These are phyloP conservation scores for Penicillium egyptiacum DNA, from an alignment of 495 filamentous ascomycete species.

Conservation along the genomic window DNA sequence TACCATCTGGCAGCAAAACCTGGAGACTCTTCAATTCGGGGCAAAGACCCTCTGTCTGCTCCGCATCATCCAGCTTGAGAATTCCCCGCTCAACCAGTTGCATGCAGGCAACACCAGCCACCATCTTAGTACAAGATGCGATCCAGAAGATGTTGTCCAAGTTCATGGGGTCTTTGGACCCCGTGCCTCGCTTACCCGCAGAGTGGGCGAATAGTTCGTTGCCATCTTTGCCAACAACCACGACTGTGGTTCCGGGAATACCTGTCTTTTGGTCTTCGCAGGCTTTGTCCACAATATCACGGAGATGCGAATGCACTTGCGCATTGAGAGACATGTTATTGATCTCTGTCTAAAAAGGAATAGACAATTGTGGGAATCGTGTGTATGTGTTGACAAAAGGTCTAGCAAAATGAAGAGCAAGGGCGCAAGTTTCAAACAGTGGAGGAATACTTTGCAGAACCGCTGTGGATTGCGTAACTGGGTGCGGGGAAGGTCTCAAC, in stretches of 20 bases:
- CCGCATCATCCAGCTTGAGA: conserved; percentile 52
- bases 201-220: not conserved
- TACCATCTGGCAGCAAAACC: conserved; percentile 47
- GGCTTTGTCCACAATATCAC: not conserved
- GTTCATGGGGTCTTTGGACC: conserved; percentile 44
- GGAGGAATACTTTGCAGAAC: not conserved
- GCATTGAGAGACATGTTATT: not conserved
- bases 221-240: conserved; percentile 5
- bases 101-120: conserved; percentile 58
- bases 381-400: not conserved
- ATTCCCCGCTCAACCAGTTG: conserved; percentile 59
- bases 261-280: conserved; percentile 3
- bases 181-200: conserved; percentile 41
- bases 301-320: not conserved
- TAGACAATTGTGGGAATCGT: not conserved
- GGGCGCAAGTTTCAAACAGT: no score
- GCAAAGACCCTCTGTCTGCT: conserved; percentile 44
- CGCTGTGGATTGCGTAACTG: conserved; percentile 1
- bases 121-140: conserved; percentile 59
- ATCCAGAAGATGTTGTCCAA: conserved; percentile 58
- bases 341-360: not conserved
- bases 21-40: conserved; percentile 53
- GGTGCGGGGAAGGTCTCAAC: not conserved
- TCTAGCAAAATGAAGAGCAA: not conserved
- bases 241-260: conserved; percentile 5